These are phyloP conservation scores for Cicer arietinum DNA, from an alignment of 306 rosid species.

Conservation along the genomic window DNA sequence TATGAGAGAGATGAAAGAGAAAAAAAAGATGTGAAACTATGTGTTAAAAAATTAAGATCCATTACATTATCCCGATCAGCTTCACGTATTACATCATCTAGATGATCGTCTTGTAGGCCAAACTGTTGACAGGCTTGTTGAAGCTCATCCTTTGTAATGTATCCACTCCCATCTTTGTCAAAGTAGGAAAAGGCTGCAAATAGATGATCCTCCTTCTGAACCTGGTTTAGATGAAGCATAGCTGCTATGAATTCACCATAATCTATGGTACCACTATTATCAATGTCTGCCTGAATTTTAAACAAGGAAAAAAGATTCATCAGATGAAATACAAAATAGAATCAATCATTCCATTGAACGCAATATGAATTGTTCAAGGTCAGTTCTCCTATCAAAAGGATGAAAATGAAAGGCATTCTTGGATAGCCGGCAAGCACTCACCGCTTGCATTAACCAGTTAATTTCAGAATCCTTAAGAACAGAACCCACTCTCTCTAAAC, in stretches of 20 bases:
- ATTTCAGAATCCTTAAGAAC: conserved; percentile 81
- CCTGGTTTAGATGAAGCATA: conserved; percentile 88
- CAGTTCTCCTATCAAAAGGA: conserved; percentile 5
- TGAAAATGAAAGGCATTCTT: conserved; percentile 20
- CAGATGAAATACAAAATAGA: conserved; percentile 27
- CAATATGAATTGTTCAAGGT: not conserved
- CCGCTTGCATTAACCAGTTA: conserved; percentile 84
- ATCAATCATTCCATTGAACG: conserved; percentile 16
- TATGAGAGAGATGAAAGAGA: not conserved
- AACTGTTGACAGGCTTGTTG: conserved; percentile 84
- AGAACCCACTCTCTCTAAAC: conserved; percentile 86
- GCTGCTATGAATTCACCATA: conserved; percentile 95
- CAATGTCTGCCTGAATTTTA: conserved; percentile 77
- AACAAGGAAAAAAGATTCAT: conserved; percentile 16
- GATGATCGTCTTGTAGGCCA: conserved; percentile 68
- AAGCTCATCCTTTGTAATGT: conserved; percentile 89
- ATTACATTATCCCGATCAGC: conserved; percentile 86
- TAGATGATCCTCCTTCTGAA: conserved; percentile 90
- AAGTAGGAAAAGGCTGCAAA: conserved; percentile 87
- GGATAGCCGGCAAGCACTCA: conserved; percentile 49
- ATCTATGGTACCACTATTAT: conserved; percentile 96
- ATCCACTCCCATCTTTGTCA: conserved; percentile 96
- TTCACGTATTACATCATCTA: conserved; percentile 85
- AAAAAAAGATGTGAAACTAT: not conserved
- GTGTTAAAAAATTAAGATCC: conserved; percentile 19